Evolutionary conservation across 495 filamentous ascomycete species (phyloP).

Genomic region (Penicillium lividum): DNA sequence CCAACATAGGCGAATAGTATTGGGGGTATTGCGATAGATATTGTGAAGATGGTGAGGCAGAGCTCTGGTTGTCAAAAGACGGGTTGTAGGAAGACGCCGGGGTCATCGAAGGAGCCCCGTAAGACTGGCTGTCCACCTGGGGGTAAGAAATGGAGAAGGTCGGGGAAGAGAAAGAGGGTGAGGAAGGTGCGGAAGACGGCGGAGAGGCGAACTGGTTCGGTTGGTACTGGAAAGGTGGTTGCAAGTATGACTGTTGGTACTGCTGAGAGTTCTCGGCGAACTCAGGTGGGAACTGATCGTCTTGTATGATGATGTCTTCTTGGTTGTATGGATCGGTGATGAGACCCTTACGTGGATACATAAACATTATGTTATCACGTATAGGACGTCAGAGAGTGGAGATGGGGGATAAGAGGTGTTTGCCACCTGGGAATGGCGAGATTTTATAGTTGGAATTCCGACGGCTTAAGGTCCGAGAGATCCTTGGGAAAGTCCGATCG

Average conservation of each 20-base stretch:
- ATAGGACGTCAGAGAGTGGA: constrained; percentile 32
- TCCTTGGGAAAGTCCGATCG: constrained; percentile 17
- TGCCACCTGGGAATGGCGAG: constrained; percentile 37
- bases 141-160: constrained; percentile 41
- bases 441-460: constrained; percentile 35
- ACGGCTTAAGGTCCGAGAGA: constrained; percentile 34
- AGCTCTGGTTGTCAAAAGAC: constrained; percentile 38
- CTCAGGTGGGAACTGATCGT: constrained; percentile 44
- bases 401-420: constrained; percentile 23
- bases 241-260: constrained; percentile 31
- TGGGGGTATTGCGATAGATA: constrained; percentile 35
- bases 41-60: constrained; percentile 33
- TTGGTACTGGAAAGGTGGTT: constrained; percentile 43
- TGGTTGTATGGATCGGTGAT: constrained; percentile 45
- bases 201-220: constrained; percentile 40
- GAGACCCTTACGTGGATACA: constrained; percentile 52
- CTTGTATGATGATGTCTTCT: constrained; percentile 48
- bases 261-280: constrained; percentile 34
- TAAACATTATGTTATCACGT: constrained; percentile 47
- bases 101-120: constrained; percentile 52
- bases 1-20: constrained; percentile 46
- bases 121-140: constrained; percentile 35
- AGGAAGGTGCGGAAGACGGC: constrained; percentile 43
- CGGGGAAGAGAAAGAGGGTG: constrained; percentile 44
- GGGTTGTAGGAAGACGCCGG: constrained; percentile 47